phyloP scores from a whole-genome alignment of 306 rosid genomes.

The Dalbergia cochinchinensis region DNA sequence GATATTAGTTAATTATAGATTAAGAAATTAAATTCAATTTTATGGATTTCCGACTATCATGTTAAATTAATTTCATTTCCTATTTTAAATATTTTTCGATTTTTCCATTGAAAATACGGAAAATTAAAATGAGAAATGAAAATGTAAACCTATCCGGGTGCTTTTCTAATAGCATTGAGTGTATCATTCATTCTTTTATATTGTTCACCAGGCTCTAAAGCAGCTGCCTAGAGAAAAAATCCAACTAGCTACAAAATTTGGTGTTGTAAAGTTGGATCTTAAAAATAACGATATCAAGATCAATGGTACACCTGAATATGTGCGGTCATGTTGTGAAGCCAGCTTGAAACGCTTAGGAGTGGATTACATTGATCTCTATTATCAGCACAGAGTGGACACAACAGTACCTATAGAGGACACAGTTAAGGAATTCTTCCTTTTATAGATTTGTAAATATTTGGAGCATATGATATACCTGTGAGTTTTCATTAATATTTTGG shows the following conservation, averaged over 20 bases:
- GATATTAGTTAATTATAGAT: too few relatives aligned
- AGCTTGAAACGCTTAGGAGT: slow-evolving; percentile 67
- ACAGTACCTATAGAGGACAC: slow-evolving; percentile 66
- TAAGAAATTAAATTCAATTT: too few relatives aligned
- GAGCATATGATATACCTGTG: not conserved
- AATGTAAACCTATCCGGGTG: too few relatives aligned
- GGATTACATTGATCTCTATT: slow-evolving; percentile 68
- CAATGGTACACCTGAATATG: slow-evolving; percentile 63
- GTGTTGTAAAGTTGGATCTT: slow-evolving; percentile 4
- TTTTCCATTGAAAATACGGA: too few relatives aligned
- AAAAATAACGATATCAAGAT: not conserved
- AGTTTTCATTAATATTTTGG: too few relatives aligned
- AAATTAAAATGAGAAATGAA: too few relatives aligned
- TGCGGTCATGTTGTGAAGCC: slow-evolving; percentile 66
- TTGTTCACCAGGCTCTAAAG: slow-evolving; percentile 56
- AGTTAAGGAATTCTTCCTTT: slow-evolving; percentile 35
- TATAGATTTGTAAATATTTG: too few relatives aligned
- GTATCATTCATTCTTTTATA: too few relatives aligned
- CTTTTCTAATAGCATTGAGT: too few relatives aligned
- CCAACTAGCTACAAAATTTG: slow-evolving; percentile 74
- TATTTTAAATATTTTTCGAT: too few relatives aligned
- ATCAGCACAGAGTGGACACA: slow-evolving; percentile 54
- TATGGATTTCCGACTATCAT: too few relatives aligned
- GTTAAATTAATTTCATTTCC: too few relatives aligned
- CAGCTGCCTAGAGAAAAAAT: slow-evolving; percentile 61